A percentile compares a stretch with the other conserved stretches of the same genome.
Conservation (phyloP, 2,329 filamentous ascomycete genomes). For the Xylariomycetidae sp. region DNA sequence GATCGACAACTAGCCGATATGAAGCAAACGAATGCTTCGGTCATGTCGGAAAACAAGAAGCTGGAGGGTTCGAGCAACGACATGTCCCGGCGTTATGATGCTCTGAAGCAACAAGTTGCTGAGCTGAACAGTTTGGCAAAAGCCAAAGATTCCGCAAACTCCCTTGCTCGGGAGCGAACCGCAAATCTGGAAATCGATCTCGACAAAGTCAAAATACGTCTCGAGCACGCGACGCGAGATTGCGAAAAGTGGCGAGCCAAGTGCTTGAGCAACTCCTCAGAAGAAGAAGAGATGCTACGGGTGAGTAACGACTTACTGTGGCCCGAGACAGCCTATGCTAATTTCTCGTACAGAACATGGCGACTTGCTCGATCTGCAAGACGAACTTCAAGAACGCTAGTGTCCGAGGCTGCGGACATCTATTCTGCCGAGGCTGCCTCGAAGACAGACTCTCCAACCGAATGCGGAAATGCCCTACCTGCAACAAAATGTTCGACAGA, state of each 20-base stretch:
- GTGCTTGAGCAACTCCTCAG: slow-evolving; percentile 71
- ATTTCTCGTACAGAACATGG: slow-evolving; percentile 52
- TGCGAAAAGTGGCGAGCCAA: slow-evolving; percentile 82
- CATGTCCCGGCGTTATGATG: slow-evolving; percentile 61
- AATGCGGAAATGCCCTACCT: slow-evolving; percentile 91
- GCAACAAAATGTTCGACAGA: slow-evolving; percentile 84
- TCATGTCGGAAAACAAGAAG: slow-evolving; percentile 67
- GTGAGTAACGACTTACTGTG: slow-evolving; percentile 52
- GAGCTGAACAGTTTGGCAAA: slow-evolving; percentile 72
- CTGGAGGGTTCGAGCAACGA: slow-evolving; percentile 69
- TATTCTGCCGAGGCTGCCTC: slow-evolving; percentile 88
- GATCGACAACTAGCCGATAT: slow-evolving; percentile 87
- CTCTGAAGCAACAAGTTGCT: slow-evolving; percentile 65
- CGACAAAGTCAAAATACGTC: slow-evolving; percentile 70
- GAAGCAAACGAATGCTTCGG: slow-evolving; percentile 67
- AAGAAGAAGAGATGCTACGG: slow-evolving; percentile 78
- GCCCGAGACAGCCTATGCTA: no score
- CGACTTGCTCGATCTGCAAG: slow-evolving; percentile 87
- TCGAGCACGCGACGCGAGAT: slow-evolving; percentile 75
- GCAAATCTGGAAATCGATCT: slow-evolving; percentile 65
- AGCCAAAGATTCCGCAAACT: slow-evolving; percentile 61
- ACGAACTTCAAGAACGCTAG: slow-evolving; percentile 91
- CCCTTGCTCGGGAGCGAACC: slow-evolving; percentile 48
- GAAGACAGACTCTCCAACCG: slow-evolving; percentile 84
- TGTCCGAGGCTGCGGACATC: slow-evolving; percentile 88